These are phyloP conservation scores for Heterobasidion occidentale DNA, from an alignment of 1,284 basidiomycete genomes.

Conservation along the genomic window DNA sequence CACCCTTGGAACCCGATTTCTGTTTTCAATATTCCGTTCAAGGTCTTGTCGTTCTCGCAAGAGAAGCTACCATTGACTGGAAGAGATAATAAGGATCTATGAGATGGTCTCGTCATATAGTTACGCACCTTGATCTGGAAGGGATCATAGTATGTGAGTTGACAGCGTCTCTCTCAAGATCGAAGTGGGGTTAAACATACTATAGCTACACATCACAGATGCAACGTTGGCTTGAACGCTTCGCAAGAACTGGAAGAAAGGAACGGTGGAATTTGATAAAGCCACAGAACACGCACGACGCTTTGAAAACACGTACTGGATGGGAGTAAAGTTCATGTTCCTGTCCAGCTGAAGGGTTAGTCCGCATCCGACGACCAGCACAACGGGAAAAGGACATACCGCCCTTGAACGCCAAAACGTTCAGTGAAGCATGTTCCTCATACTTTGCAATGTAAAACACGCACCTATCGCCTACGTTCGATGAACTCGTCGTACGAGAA, in stretches of 20 bases:
- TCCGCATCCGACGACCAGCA: background rate
- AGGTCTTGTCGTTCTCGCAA: slow-evolving; percentile 59
- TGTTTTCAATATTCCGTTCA: slow-evolving; percentile 68
- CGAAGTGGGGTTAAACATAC: slow-evolving; percentile 20
- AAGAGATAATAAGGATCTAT: background rate
- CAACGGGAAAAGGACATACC: slow-evolving; percentile 14
- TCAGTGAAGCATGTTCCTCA: too few species aligned
- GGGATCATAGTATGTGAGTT: background rate
- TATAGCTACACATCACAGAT: slow-evolving; percentile 67
- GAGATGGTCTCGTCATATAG: too few species aligned
- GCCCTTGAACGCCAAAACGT: slow-evolving; percentile 16
- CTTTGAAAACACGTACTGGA: slow-evolving; percentile 27
- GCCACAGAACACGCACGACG: background rate
- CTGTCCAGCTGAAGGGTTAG: slow-evolving; percentile 15
- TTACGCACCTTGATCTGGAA: slow-evolving; percentile 32
- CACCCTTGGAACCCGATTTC: slow-evolving; percentile 71
- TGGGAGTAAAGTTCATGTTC: slow-evolving; percentile 50
- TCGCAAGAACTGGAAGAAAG: slow-evolving; percentile 39
- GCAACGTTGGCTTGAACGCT: slow-evolving; percentile 61
- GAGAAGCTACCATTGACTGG: slow-evolving; percentile 57
- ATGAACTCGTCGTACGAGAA: slow-evolving; percentile 41
- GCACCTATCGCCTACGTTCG: slow-evolving; percentile 61
- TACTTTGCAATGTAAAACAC: background rate
- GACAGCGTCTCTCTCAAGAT: background rate
- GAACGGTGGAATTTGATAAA: slow-evolving; percentile 10